These are phyloP conservation scores for Stagonosporopsis chrysanthemi DNA, from an alignment of 2,329 filamentous ascomycete species.

Conservation along the genomic window DNA sequence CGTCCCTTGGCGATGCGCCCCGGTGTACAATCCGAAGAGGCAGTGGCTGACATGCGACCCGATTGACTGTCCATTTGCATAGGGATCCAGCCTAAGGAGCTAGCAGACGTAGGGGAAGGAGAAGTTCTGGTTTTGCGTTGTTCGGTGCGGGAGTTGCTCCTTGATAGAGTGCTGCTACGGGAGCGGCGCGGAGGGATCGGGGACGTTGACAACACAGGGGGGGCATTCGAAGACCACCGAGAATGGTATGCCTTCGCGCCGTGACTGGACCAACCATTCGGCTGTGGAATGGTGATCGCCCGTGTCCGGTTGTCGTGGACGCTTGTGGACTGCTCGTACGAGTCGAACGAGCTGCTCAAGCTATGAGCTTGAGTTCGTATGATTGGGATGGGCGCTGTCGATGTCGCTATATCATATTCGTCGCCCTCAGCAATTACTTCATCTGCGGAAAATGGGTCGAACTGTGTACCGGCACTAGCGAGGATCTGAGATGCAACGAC, in stretches of 20 bases:
- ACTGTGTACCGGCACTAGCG: conserved; percentile 38
- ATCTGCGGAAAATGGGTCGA: conserved; percentile 38
- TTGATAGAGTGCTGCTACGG: conserved; percentile 33
- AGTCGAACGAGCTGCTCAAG: conserved; percentile 25
- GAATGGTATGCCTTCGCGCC: conserved; percentile 17
- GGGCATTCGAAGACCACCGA: conserved; percentile 26
- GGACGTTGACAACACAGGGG: conserved; percentile 38
- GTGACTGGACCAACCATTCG: conserved; percentile 24
- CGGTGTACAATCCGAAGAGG: conserved; percentile 34
- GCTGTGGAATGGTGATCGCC: conserved; percentile 42
- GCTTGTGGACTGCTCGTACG: conserved; percentile 18
- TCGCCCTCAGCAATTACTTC: conserved; percentile 41
- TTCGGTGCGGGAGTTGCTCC: conserved; percentile 35
- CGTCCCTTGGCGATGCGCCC: conserved; percentile 43
- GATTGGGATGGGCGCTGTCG: conserved; percentile 42
- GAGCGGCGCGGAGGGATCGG: conserved; percentile 32
- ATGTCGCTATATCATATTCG: conserved; percentile 21
- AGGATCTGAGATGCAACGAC: conserved; percentile 41
- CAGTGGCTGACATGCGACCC: conserved; percentile 43
- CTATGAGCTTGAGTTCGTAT: conserved; percentile 31
- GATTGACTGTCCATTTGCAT: conserved; percentile 45
- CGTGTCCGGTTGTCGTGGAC: conserved; percentile 24
- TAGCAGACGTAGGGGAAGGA: conserved; percentile 38
- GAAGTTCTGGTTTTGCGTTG: conserved; percentile 31
- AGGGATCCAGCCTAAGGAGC: conserved; percentile 45